Evolutionary conservation across 352 stramenopile species (phyloP).

Genomic region (Pythium dissimile): DNA sequence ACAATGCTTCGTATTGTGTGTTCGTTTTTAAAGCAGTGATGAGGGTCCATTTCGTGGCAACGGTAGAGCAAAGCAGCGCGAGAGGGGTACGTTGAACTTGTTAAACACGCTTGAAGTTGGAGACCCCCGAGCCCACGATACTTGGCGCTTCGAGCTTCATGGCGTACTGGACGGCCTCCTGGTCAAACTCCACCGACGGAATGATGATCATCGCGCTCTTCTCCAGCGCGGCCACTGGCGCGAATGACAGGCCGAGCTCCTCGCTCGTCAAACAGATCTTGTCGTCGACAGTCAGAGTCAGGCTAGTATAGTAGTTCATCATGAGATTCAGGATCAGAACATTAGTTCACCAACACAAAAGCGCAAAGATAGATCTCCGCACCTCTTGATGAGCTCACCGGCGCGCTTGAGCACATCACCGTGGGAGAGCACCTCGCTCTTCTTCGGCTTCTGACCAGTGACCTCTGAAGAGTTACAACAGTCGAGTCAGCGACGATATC

Average conservation of each 20-base stretch:
- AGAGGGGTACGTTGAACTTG: background rate
- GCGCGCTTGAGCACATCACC: constrained; percentile 78
- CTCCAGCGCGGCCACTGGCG: constrained; percentile 67
- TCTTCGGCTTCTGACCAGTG: constrained; percentile 74
- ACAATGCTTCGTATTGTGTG: too few relatives aligned
- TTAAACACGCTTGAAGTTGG: constrained; percentile 86
- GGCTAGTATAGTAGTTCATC: constrained; percentile 26
- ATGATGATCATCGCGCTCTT: constrained; percentile 78
- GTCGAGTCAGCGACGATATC: background rate
- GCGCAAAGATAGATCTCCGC: constrained; percentile 2
- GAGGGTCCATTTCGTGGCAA: background rate
- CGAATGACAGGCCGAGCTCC: constrained; percentile 59
- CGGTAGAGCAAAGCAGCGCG: background rate
- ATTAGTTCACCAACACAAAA: background rate
- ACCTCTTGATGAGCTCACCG: constrained; percentile 67
- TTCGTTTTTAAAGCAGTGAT: too few relatives aligned
- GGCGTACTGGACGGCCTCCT: constrained; percentile 68
- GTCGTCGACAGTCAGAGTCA: constrained; percentile 71
- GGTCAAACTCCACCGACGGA: constrained; percentile 61
- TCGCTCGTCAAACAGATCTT: constrained; percentile 82
- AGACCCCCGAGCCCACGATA: constrained; percentile 67
- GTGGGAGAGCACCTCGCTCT: constrained; percentile 74
- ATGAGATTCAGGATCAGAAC: background rate
- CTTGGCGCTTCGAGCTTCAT: constrained; percentile 75
- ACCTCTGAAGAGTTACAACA: constrained; percentile 39